Base-by-base conservation (phyloP, 306 rosid genomes). In the Begonia peltatifolia region DNA sequence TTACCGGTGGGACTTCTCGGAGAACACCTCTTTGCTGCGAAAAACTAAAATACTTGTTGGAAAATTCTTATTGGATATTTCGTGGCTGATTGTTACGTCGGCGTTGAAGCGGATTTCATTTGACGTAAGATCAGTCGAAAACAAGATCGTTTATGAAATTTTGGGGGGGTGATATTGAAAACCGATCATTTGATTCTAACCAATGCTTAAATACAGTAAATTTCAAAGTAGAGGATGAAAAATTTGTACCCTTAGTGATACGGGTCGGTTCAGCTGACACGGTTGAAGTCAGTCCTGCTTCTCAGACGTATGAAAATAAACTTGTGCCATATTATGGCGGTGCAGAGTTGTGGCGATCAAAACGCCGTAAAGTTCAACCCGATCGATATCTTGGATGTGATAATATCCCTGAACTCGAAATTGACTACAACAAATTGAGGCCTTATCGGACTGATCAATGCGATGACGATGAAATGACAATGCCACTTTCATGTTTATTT, bases 341-440 rank as follows among this genome's bases (percentile, higher is more conserved):
- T 51, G 60, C 60, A 22, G 84, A 72, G 42, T 63, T 89, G 58
- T 68, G 97, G 10, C 97, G 97, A 41, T 89, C 97, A 60, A 83
- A 89, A 58, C 94, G 97, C 20, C 71, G 90, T 30, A 73, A 78
- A 58, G 59, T 85, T 6, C 94, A 83, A 43, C 97, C 97, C 9
- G 95, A 82, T 49, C 90, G 97, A 15, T 89, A 82, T 69, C 63
- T 84, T 63, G 97, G 85, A 18, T 78, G 75, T 53, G 76, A 72
- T 54, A 50, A 46, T 56, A 65, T 62, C 14, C 48, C 76, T n/a
- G 74, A 74, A 71, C 56, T 71, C 17, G 83, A 76, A 57, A 68
- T 82, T 72, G 95, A 93, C 53, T 63, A 44, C 60, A 60, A 75
- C 35, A 75, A 84, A 60, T 68, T 63, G 61, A 61, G 72, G 71